Percentiles rank a stretch among this genome's conserved stretches.
These are phyloP conservation scores for Coffea canephora DNA, from an alignment of 257 asterid genomes.

Conservation along the genomic window DNA sequence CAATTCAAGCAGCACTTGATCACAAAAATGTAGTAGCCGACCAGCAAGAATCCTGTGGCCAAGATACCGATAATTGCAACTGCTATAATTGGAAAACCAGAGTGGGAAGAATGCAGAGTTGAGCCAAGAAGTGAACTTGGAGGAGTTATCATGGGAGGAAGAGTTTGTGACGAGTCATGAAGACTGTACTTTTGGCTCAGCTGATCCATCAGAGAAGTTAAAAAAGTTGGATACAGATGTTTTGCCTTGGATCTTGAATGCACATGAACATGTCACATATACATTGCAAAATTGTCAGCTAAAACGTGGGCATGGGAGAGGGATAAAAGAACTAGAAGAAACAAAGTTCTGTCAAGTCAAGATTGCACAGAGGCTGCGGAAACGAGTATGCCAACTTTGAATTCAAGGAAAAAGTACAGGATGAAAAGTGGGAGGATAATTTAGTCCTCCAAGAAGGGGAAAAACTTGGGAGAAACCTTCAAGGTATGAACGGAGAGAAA, in stretches of 20 bases:
- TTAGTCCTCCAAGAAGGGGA: slow-evolving; percentile 16
- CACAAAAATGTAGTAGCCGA: slow-evolving; percentile 82
- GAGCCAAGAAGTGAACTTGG: slow-evolving; percentile 29
- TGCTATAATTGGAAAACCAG: slow-evolving; percentile 76
- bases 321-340: slow-evolving; percentile 8
- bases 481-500: slow-evolving; percentile 11
- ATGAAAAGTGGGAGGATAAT: slow-evolving; percentile 16
- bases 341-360: slow-evolving; percentile 24
- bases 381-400: slow-evolving; percentile 16
- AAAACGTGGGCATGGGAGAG: neutral
- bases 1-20: slow-evolving; percentile 87
- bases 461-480: slow-evolving; percentile 15
- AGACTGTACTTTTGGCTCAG: slow-evolving; percentile 18
- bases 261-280: slow-evolving; percentile 24
- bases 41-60: slow-evolving; percentile 74
- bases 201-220: slow-evolving; percentile 33
- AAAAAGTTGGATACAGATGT: slow-evolving; percentile 2
- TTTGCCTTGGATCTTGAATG: slow-evolving; percentile 26
- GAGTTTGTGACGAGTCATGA: slow-evolving; percentile 26
- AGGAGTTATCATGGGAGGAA: slow-evolving; percentile 31
- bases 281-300: slow-evolving; percentile 12
- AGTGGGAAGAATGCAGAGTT: slow-evolving; percentile 37
- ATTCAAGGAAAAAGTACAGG: slow-evolving; percentile 21
- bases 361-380: neutral
- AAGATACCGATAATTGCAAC: slow-evolving; percentile 81